Base-by-base conservation (phyloP, 176 grass and related monocot species). In the Avena eriantha region DNA sequence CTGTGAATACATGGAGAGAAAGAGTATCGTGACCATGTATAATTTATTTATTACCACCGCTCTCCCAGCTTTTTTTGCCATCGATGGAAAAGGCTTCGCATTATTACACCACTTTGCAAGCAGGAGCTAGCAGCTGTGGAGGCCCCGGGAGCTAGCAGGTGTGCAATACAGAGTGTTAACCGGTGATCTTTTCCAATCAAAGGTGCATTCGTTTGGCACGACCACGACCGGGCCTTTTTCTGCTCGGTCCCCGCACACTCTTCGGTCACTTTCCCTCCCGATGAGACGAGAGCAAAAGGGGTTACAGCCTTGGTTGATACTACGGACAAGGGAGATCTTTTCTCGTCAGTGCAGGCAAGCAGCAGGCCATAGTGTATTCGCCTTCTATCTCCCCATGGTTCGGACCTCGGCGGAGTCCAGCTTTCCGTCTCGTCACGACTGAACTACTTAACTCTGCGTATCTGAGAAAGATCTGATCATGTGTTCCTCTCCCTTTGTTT, bases 251-350 rank as follows among this genome's bases (percentile, higher is more conserved):
- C 17, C 33, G 17, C 34, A 17, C 64, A 34, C 65, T 0, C 34
- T n/a, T 36, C 34, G 1, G 1, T 36, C 68, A n/a, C 68, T n/a
- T 39, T 85, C 39, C 66, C 66, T 48, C 79, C 31, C 18, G 76
- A 53, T 64, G 71, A 81, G 57, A 81, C 51, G 66, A 63, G 5
- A 16, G 53, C 67, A 33, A 85, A 69, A 81, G 69, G 35, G n/a
- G n/a, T 75, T 19, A 77, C 69, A 76, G 88, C 82, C 17, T 76
- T 85, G n/a, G 19, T 36, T 89, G 77, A 85, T 77, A 29, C 81
- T 69, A 39, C 85, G 88, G 83, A 89, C 88, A 81, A 89, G 77
- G 24, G 51, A 49, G 59, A 36, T 33, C 88, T 85, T 89, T 89
- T 65, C 61, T 73, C 73, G n/a, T 50, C 74, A 50, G 41, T 26